A percentile compares a stretch with the other conserved stretches of the same genome.
phyloP scores from a whole-genome alignment of 2,329 filamentous ascomycete genomes.

The Fusarium xylarioides region DNA sequence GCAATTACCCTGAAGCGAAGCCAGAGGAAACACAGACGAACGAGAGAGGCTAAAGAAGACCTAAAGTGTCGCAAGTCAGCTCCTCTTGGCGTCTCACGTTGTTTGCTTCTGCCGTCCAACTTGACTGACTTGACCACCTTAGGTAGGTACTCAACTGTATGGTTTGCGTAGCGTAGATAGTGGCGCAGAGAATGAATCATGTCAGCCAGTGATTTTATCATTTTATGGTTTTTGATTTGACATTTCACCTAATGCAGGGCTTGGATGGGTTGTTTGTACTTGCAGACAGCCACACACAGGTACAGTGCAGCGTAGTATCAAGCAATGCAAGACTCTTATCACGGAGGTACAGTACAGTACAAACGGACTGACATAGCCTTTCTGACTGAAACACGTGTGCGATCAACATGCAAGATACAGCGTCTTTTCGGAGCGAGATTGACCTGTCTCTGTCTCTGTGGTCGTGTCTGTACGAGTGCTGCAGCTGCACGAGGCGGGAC shows the following conservation, averaged over 20 bases:
- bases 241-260: conserved; percentile 20
- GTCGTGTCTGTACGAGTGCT: conserved; percentile 2
- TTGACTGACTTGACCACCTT: not conserved
- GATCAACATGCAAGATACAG: conserved; percentile 28
- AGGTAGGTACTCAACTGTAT: not conserved
- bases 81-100: conserved; percentile 18
- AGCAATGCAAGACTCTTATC: not conserved
- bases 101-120: not conserved
- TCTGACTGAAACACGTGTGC: conserved; percentile 20
- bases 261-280: conserved; percentile 2
- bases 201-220: not conserved
- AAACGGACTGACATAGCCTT: not conserved
- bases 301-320: not conserved
- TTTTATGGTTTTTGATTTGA: not conserved
- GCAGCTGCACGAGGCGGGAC: conserved; percentile 19
- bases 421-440: conserved; percentile 13
- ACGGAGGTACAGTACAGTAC: not conserved
- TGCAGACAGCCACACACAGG: conserved; percentile 5
- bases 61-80: conserved; percentile 26
- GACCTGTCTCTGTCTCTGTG: not conserved
- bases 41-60: not conserved
- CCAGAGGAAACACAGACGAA: not conserved
- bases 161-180: not conserved
- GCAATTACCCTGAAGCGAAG: conserved; percentile 22
- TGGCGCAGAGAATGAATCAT: not conserved